Percentiles rank a stretch among this genome's conserved stretches.
Conservation (phyloP, 495 filamentous ascomycete species). For the Penicillium desertorum region DNA sequence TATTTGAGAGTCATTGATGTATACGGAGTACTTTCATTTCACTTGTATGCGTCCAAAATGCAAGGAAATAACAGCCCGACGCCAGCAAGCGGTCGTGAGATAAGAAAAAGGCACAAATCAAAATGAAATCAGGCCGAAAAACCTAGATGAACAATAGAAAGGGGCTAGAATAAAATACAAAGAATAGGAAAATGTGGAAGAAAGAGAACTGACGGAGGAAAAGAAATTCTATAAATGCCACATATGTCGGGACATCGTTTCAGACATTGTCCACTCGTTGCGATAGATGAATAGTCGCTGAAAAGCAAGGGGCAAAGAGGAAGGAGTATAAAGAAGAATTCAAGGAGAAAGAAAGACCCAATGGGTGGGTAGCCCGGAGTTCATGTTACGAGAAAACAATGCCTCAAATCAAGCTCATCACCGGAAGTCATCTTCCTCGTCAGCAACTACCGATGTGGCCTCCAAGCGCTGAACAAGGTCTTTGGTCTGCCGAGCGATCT, state of each 20-base stretch:
- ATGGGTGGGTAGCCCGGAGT: not conserved
- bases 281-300: constrained; percentile 42
- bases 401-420: constrained; percentile 19
- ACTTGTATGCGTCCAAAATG: not conserved
- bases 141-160: constrained; percentile 2
- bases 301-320: constrained; percentile 25
- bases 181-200: constrained; percentile 15
- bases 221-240: constrained; percentile 29
- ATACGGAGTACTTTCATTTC: constrained; percentile 1
- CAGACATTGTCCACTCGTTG: constrained; percentile 44
- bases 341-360: constrained; percentile 4
- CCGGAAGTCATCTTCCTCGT: constrained; percentile 48
- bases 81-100: not conserved
- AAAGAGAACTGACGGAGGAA: constrained; percentile 1
- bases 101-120: not conserved
- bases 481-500: constrained; percentile 80
- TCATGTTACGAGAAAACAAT: not conserved
- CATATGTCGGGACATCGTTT: constrained; percentile 42
- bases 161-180: constrained; percentile 10
- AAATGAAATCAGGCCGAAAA: constrained; percentile 5
- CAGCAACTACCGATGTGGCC: constrained; percentile 30
- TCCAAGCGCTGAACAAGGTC: constrained; percentile 59
- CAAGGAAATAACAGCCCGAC: not conserved
- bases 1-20: not conserved
- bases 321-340: constrained; percentile 7